Evolutionary conservation across 2,329 filamentous ascomycete genomes (phyloP).

Genomic region (Hawksworthiomyces lignivorus): DNA sequence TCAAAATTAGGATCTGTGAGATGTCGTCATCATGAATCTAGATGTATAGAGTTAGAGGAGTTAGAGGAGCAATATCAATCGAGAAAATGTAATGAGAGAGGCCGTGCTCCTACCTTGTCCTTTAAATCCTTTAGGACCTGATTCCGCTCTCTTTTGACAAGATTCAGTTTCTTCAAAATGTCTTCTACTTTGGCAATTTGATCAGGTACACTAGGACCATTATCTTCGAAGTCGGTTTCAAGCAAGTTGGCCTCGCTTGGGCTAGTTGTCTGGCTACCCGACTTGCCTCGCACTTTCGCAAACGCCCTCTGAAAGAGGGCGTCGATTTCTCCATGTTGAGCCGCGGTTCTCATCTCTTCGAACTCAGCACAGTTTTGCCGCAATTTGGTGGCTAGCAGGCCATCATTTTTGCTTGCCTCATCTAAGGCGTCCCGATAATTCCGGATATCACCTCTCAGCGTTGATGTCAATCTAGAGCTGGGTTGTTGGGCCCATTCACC

Average conservation of each 20-base stretch:
- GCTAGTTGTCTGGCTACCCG: conserved; percentile 52
- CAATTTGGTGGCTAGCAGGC: conserved; percentile 73
- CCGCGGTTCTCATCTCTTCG: conserved; percentile 88
- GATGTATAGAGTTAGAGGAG: no score
- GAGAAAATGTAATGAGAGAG: background rate
- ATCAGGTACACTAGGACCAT: conserved; percentile 70
- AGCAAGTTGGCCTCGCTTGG: conserved; percentile 70
- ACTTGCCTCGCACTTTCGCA: conserved; percentile 64
- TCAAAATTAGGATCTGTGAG: conserved; percentile 91
- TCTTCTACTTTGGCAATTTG: conserved; percentile 88
- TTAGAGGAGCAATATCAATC: background rate
- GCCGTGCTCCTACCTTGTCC: conserved; percentile 64
- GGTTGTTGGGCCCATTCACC: conserved; percentile 96
- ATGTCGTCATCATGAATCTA: conserved; percentile 96
- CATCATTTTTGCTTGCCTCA: conserved; percentile 80
- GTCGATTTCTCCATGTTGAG: conserved; percentile 79
- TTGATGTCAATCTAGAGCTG: conserved; percentile 81
- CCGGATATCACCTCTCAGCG: conserved; percentile 75
- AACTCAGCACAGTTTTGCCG: conserved; percentile 83
- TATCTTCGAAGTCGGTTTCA: conserved; percentile 87
- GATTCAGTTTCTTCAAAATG: conserved; percentile 78
- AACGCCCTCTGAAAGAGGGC: conserved; percentile 82
- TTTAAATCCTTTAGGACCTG: conserved; percentile 96
- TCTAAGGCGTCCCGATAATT: conserved; percentile 85
- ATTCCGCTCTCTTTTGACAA: conserved; percentile 84